Percentiles rank a stretch among this genome's conserved stretches.
Conservation (phyloP, 2,329 filamentous ascomycete species). For the Pleochaeta shiraiana region DNA sequence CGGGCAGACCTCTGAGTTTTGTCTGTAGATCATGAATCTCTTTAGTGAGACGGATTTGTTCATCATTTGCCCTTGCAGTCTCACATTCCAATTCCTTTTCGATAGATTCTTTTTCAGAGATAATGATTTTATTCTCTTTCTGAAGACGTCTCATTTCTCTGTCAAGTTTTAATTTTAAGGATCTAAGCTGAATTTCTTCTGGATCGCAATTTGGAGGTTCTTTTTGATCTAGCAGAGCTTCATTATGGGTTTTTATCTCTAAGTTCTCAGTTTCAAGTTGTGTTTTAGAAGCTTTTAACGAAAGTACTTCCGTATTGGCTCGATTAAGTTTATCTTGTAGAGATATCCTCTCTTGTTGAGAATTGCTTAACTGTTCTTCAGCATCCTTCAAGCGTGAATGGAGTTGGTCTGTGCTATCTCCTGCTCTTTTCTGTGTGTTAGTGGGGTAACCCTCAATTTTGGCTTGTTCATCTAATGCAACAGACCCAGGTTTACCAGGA, state of each 20-base stretch:
- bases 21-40: constrained; percentile 31
- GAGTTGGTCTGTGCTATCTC: constrained; percentile 26
- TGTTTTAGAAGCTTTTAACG: constrained; percentile 31
- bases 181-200: constrained; percentile 45
- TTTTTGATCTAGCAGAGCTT: constrained; percentile 30
- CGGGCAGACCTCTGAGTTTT: constrained; percentile 17
- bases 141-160: constrained; percentile 40
- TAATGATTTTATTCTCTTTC: constrained; percentile 37
- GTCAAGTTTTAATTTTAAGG: constrained; percentile 44
- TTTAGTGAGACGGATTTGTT: constrained; percentile 38
- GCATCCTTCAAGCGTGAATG: constrained; percentile 35
- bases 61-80: constrained; percentile 40
- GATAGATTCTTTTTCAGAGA: constrained; percentile 33
- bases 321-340: constrained; percentile 40
- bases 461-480: constrained; percentile 13
- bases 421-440: constrained; percentile 12
- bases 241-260: constrained; percentile 39
- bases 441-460: constrained; percentile 17
- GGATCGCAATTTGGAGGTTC: constrained; percentile 41
- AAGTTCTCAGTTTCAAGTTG: constrained; percentile 43
- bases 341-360: constrained; percentile 36
- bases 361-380: constrained; percentile 32
- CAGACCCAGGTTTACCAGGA: constrained; percentile 15
- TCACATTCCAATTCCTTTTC: constrained; percentile 44
- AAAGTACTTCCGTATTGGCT: constrained; percentile 36